Evolutionary conservation across 2,329 filamentous ascomycete genomes (phyloP), one percentile per base, ranked within the genome.

Genomic region (Coccinonectria pachysandricola): DNA sequence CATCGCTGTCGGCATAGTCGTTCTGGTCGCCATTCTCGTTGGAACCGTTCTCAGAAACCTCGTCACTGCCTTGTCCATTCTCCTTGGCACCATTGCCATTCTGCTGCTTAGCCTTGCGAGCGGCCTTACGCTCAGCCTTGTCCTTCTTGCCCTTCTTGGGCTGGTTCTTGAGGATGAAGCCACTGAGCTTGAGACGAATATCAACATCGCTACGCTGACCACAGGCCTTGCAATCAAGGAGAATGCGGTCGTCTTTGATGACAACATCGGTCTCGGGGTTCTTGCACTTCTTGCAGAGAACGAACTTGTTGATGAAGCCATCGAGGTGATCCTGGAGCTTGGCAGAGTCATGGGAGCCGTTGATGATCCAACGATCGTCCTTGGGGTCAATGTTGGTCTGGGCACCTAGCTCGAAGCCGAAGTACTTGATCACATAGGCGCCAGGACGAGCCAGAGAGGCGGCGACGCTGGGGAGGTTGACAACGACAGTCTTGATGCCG

Each of bases 281-380:
- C 76, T 94, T 94, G 79, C 91, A 98, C 59, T 92, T 88, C 68
- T 92, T 93, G 82, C 91, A 98, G 40, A 98, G 86, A 50, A 98
- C 91, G 46, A 96, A 98, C 65, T 85, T 94, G 68, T 79, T 73
- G 65, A 98, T 98, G 73, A 98, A 98, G 48, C 87, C 87, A 57
- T 96, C 88, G 24, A 98, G 82, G 49, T 95, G 87, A 56, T 96
- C 91, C 68, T 98, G 91, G 24, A 98, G 80, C 70, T 96, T 96
- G 58, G 70, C 65, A 37, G 88, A 78, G 45, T 98, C 91, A 56
- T 98, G 91, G 43, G 88, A 85, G 55, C 91, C 91, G 64, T 98
- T 98, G 74, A 98, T 96, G 65, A 98, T 98, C 88, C 91, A 98
- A 56, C 91, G 91, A 57, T 98, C 91, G 57, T 96, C 88, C 49